A percentile compares a stretch with the other conserved stretches of the same genome.
phyloP scores from a whole-genome alignment of 1,284 basidiomycete genomes.

The Lentinula novae-zelandiae region DNA sequence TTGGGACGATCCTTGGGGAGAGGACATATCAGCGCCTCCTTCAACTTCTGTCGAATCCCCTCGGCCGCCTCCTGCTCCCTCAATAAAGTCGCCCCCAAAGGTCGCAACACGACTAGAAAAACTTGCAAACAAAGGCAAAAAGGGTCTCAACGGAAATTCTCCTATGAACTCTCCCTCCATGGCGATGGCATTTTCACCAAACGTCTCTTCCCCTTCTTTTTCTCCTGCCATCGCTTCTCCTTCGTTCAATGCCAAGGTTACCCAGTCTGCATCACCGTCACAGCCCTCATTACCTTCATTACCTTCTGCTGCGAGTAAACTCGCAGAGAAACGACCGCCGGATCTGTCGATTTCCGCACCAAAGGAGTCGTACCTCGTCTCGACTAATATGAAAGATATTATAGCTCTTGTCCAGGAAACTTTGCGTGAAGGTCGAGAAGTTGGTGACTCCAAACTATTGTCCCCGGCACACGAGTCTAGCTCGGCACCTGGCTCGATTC shows the following conservation, averaged over 20 bases:
- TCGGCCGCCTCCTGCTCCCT: slow-evolving; percentile 24
- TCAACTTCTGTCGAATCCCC: background rate
- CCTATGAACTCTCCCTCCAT: slow-evolving; percentile 18
- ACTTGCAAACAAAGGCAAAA: slow-evolving; percentile 50
- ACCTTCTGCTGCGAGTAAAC: background rate
- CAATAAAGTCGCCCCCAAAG: slow-evolving; percentile 36
- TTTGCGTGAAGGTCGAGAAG: slow-evolving; percentile 55
- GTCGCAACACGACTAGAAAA: slow-evolving; percentile 56
- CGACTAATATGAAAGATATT: slow-evolving; percentile 52
- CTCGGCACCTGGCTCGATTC: slow-evolving; percentile 43
- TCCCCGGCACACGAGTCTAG: slow-evolving; percentile 24
- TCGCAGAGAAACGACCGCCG: slow-evolving; percentile 15
- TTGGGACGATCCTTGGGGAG: slow-evolving; percentile 61
- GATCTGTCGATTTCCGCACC: slow-evolving; percentile 20
- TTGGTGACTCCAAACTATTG: slow-evolving; percentile 54
- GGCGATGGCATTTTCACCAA: slow-evolving; percentile 16
- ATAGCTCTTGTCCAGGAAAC: slow-evolving; percentile 56
- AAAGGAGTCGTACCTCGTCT: slow-evolving; percentile 58
- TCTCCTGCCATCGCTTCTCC: slow-evolving; percentile 13
- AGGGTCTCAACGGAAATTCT: slow-evolving; percentile 30
- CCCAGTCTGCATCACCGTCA: slow-evolving; percentile 18
- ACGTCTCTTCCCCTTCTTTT: slow-evolving; percentile 9
- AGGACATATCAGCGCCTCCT: background rate
- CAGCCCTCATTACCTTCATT: slow-evolving; percentile 14
- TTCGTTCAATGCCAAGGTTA: background rate